Evolutionary conservation across 2,329 filamentous ascomycete genomes (phyloP).

Genomic region (Epicoccum nigrum): DNA sequence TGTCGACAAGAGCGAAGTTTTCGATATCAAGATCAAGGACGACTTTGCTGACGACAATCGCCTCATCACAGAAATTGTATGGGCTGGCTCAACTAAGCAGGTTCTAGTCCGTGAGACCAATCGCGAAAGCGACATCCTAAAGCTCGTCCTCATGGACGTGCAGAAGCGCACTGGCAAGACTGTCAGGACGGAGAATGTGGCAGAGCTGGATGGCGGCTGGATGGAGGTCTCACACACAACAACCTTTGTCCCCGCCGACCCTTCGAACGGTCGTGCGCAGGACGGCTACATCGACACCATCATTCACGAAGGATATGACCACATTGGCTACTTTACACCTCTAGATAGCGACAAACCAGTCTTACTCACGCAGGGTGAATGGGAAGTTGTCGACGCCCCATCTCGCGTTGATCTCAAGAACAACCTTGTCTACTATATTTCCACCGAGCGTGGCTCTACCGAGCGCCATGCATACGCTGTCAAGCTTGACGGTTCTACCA

Average conservation of each 20-base stretch:
- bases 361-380: constrained; percentile 84
- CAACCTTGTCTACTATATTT: constrained; percentile 89
- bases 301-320: constrained; percentile 84
- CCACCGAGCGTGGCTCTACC: constrained; percentile 84
- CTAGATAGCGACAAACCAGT: constrained; percentile 81
- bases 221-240: constrained; percentile 92
- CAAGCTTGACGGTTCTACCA: constrained; percentile 76
- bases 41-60: constrained; percentile 82
- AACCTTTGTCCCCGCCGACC: constrained; percentile 83
- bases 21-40: constrained; percentile 76
- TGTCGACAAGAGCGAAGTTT: constrained; percentile 74
- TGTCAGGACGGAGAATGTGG: constrained; percentile 79
- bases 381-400: constrained; percentile 89
- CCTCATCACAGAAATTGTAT: constrained; percentile 90
- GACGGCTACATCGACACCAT: constrained; percentile 95
- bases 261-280: constrained; percentile 72
- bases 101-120: constrained; percentile 92
- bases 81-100: constrained; percentile 76
- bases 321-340: constrained; percentile 91
- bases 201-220: constrained; percentile 92
- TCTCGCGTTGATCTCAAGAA: constrained; percentile 82
- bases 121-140: constrained; percentile 88
- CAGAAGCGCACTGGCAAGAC: constrained; percentile 73
- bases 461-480: constrained; percentile 93
- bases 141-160: constrained; percentile 85